These are phyloP conservation scores for Ophiostoma populinum DNA, from an alignment of 2,329 filamentous ascomycete genomes.

Conservation along the genomic window DNA sequence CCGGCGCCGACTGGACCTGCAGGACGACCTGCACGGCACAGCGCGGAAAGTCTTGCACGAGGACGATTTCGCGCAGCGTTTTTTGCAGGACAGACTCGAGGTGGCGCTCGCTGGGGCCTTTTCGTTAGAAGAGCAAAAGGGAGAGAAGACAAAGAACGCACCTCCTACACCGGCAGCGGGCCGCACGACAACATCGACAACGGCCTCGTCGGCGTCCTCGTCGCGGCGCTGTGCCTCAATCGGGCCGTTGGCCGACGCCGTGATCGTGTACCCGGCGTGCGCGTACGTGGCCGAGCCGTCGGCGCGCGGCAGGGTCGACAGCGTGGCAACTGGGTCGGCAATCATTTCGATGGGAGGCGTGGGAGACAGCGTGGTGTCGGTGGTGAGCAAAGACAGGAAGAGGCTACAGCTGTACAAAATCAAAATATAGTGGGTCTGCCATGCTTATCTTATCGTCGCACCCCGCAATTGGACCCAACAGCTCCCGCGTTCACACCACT, in stretches of 20 bases:
- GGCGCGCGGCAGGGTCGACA: slow-evolving; percentile 47
- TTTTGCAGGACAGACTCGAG: slow-evolving; percentile 61
- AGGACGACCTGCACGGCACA: slow-evolving; percentile 66
- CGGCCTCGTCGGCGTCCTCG: slow-evolving; percentile 79
- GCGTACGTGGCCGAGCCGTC: slow-evolving; percentile 71
- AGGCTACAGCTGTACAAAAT: background rate
- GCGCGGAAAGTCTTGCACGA: slow-evolving; percentile 58
- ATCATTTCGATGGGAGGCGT: background rate
- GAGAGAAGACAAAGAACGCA: slow-evolving; percentile 20
- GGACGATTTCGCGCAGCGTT: slow-evolving; percentile 55
- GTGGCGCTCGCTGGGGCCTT: slow-evolving; percentile 60
- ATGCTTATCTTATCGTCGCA: background rate
- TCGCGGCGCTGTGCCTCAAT: slow-evolving; percentile 80
- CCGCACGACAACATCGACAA: slow-evolving; percentile 77
- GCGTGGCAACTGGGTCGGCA: slow-evolving; percentile 31
- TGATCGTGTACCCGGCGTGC: slow-evolving; percentile 59
- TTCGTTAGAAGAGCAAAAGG: slow-evolving; percentile 13
- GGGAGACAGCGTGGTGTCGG: too few species aligned
- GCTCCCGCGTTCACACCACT: too few species aligned
- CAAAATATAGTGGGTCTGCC: background rate
- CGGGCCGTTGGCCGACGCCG: slow-evolving; percentile 80
- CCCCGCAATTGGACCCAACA: too few species aligned
- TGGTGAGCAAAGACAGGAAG: too few species aligned
- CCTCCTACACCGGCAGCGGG: slow-evolving; percentile 73
- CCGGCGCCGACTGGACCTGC: slow-evolving; percentile 55